A percentile compares a stretch with the other conserved stretches of the same genome.
phyloP scores from a whole-genome alignment of 2,329 filamentous ascomycete species.

The Ramularia endophylla region DNA sequence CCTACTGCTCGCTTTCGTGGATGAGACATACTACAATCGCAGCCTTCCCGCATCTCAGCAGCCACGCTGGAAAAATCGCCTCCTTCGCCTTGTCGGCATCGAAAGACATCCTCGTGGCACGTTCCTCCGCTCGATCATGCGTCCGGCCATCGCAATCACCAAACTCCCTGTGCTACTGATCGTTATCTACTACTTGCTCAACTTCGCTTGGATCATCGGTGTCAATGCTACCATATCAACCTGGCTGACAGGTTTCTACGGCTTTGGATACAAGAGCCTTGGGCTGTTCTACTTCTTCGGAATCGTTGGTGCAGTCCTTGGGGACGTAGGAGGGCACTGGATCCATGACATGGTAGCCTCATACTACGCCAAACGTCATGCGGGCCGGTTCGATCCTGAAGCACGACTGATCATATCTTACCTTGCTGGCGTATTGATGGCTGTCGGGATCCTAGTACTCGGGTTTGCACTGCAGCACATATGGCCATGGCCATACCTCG shows the following conservation, averaged over 20 bases:
- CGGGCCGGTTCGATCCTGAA: too few species aligned
- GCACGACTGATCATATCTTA: too few species aligned
- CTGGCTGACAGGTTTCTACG: constrained; percentile 34
- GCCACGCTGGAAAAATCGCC: constrained; percentile 27
- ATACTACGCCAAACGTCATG: constrained; percentile 39
- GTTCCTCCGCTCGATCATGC: constrained; percentile 31
- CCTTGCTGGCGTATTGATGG: too few species aligned
- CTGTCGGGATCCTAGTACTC: too few species aligned
- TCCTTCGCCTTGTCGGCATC: constrained; percentile 31
- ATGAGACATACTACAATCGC: too few species aligned
- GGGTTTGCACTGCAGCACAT: too few species aligned
- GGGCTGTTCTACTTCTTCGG: constrained; percentile 56
- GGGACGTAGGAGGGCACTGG: constrained; percentile 51
- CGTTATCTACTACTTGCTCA: constrained; percentile 36
- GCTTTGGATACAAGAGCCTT: constrained; percentile 39
- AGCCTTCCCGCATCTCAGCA: too few species aligned
- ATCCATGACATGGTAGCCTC: constrained; percentile 48
- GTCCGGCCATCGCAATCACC: constrained; percentile 32
- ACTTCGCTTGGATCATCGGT: constrained; percentile 22
- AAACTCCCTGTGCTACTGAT: constrained; percentile 36
- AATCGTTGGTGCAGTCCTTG: constrained; percentile 49
- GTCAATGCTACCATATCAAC: constrained; percentile 23
- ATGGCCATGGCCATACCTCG: too few species aligned
- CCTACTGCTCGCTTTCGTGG: too few species aligned
- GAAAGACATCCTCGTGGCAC: constrained; percentile 30